Base-by-base conservation (phyloP, 345 rosid genomes). In the sweet orange (Citrus sinensis) region DNA sequence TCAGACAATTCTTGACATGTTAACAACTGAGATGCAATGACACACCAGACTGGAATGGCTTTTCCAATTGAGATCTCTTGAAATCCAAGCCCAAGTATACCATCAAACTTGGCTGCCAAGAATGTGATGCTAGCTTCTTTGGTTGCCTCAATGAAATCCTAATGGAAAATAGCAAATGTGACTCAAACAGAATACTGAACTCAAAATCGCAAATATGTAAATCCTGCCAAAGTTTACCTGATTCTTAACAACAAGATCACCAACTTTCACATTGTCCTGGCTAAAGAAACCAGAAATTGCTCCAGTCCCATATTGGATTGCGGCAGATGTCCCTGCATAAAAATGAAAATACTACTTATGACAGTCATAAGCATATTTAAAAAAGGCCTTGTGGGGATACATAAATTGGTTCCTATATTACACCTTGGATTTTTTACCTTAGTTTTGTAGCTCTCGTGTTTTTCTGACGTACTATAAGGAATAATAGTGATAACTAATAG, bases 121-220 rank as follows among this genome's bases (percentile, higher is more conserved):
- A 95, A 95, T 40, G 93, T 91, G 81, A 95, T 79, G 79, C 98
- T 87, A 46, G 92, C 98, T 80, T 95, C 98, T 80, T 67, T 90
- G 62, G 98, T 90, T 73, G 98, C 98, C 87, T 95, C 98, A 76
- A 95, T 95, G 80, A 95, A 93, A 63, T 89, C 95, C 98, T 95
- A 78, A 79, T 46, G 58, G 56, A 39, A 19, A 79, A 19, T 20
- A 71, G 70, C 55, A 67, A 51, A 22, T n/a, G 35, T 69, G 67
- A 51, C 29, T 30, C 7, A n/a, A 64, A 46, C 40, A 16, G 2
- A 40, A 34, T 14, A 64, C 19, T n/a, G 80, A 71, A 39, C 20
- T 73, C 40, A 87, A 59, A 30, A 70, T 61, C 27, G 74, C 19
- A 24, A 49, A 16, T 6, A 7, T 49, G 61, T 71, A 30, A 16